Conservation (phyloP, 192 early-diverging fungal genomes). For the Coemansia sp. region DNA sequence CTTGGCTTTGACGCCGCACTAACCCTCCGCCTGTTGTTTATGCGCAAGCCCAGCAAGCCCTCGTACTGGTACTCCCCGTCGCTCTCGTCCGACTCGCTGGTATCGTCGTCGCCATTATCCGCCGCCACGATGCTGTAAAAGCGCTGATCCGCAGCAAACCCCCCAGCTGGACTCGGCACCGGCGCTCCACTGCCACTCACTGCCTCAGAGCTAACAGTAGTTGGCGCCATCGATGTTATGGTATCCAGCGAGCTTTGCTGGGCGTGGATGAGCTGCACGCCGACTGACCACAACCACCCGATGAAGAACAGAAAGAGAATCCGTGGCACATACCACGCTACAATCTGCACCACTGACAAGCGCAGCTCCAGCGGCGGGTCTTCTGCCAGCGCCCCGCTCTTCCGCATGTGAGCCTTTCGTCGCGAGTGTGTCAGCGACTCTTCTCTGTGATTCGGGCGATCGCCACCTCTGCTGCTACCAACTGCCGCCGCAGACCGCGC, state of each 20-base stretch:
- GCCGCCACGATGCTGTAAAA: background rate
- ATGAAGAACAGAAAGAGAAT: constrained; percentile 37
- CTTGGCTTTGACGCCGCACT: background rate
- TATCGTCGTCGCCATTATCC: constrained; percentile 6
- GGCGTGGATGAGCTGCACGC: constrained; percentile 48
- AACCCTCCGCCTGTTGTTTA: background rate
- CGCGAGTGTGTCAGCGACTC: constrained; percentile 3
- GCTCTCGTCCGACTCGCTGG: constrained; percentile 15
- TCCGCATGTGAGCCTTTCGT: constrained; percentile 13
- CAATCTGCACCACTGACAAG: constrained; percentile 18
- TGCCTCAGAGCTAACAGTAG: background rate
- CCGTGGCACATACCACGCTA: constrained; percentile 43
- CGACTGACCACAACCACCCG: constrained; percentile 44
- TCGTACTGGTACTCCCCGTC: constrained; percentile 16
- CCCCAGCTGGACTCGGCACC: background rate
- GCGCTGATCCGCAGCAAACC: background rate
- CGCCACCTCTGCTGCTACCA: background rate
- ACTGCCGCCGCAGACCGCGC: background rate
- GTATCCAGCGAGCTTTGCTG: constrained; percentile 13
- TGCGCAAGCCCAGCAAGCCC: constrained; percentile 1
- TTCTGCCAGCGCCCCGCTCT: background rate
- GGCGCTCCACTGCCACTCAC: background rate
- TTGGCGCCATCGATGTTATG: background rate
- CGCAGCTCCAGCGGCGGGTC: constrained; percentile 9
- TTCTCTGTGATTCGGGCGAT: background rate